Conservation (phyloP, 176 grass and related monocot species). For the Cenchrus purpureus region DNA sequence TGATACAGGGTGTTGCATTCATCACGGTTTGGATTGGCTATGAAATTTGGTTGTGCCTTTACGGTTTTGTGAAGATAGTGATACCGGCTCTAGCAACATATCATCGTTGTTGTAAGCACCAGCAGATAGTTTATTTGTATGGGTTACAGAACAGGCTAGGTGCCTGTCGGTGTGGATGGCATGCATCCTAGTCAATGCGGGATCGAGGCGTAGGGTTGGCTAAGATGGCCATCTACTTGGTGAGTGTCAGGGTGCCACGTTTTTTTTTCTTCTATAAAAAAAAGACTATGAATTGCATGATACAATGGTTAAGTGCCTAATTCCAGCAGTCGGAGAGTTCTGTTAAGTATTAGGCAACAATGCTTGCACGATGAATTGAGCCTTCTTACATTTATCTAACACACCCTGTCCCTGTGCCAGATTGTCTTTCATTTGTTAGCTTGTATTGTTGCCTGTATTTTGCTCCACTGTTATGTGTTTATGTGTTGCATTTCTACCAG, state of each 20-base stretch:
- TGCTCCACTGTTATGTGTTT: neutral
- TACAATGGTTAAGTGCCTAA: neutral
- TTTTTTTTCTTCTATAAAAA: neutral
- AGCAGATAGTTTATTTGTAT: neutral
- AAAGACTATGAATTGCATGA: neutral
- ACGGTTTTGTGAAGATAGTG: neutral
- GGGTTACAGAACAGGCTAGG: neutral
- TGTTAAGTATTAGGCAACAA: neutral
- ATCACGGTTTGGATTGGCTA: neutral
- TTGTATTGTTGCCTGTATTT: neutral
- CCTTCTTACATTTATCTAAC: neutral
- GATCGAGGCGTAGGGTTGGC: too few species aligned
- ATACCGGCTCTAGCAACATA: neutral
- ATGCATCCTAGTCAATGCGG: neutral
- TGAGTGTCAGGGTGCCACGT: neutral
- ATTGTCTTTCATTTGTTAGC: neutral
- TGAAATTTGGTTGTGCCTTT: neutral
- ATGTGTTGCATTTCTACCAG: constrained; percentile 44
- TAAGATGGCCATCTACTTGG: neutral
- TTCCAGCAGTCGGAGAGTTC: neutral
- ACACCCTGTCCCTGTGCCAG: neutral
- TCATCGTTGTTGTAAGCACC: neutral
- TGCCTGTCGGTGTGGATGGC: neutral
- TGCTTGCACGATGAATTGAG: neutral
- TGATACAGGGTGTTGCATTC: neutral